These are phyloP conservation scores for Claviceps pazoutovae DNA, from an alignment of 2,329 filamentous ascomycete genomes.

Conservation along the genomic window DNA sequence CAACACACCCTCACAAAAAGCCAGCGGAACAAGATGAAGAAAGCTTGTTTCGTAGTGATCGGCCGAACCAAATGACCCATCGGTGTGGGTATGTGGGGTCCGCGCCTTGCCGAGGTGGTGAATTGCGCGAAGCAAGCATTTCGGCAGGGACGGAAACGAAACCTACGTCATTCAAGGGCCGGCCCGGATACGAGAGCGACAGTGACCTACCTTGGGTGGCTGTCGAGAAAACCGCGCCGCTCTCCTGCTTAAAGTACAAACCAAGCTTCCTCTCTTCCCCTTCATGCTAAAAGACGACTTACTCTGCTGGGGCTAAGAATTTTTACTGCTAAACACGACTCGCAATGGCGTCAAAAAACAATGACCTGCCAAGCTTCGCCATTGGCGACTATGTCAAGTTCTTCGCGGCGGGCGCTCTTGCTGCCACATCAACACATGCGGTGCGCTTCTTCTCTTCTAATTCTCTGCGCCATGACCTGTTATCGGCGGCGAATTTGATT, in stretches of 20 bases:
- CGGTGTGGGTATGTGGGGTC: neutral
- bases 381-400: constrained; percentile 35
- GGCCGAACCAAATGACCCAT: too few species aligned
- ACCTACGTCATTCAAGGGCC: constrained; percentile 7
- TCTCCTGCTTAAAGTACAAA: too few species aligned
- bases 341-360: constrained; percentile 13
- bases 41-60: too few species aligned
- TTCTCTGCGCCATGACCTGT: neutral
- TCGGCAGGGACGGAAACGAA: constrained; percentile 6
- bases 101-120: neutral
- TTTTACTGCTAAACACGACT: neutral
- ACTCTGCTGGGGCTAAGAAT: neutral
- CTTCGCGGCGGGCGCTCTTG: constrained; percentile 38
- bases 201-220: neutral
- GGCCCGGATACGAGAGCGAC: neutral
- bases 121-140: neutral
- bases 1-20: too few species aligned
- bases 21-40: too few species aligned
- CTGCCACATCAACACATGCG: constrained; percentile 36
- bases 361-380: constrained; percentile 26
- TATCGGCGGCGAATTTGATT: neutral
- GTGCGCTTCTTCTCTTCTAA: constrained; percentile 18
- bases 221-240: neutral
- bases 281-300: neutral
- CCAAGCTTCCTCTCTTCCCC: too few species aligned